A percentile compares a stretch with the other conserved stretches of the same genome.
Evolutionary conservation across 1,284 basidiomycete species (phyloP).

Genomic region (Ganoderma lucidum): DNA sequence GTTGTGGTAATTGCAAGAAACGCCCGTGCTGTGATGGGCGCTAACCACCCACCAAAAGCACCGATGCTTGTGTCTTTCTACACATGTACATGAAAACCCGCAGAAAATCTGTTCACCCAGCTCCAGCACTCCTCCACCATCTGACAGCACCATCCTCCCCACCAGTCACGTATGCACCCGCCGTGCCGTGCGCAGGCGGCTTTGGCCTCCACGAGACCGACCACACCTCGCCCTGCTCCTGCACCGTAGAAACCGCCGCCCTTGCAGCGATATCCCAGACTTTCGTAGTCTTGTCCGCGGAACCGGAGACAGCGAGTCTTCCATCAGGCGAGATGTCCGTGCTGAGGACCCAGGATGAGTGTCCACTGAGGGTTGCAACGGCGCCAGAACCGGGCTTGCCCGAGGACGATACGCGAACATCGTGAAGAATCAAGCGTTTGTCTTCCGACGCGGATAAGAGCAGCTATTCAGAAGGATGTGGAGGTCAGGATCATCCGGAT

Average conservation of each 20-base stretch:
- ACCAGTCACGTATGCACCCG: conserved; percentile 79
- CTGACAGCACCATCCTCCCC: conserved; percentile 82
- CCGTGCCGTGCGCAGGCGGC: conserved; percentile 57
- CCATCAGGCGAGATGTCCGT: conserved; percentile 83
- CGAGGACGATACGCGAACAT: conserved; percentile 71
- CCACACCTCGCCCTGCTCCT: conserved; percentile 87
- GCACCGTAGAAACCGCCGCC: conserved; percentile 78
- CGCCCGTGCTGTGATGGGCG: background rate
- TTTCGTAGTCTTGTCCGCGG: conserved; percentile 86
- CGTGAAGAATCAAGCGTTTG: conserved; percentile 85
- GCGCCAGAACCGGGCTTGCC: conserved; percentile 72
- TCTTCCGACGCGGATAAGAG: conserved; percentile 89
- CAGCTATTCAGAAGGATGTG: conserved; percentile 54
- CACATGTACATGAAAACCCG: background rate
- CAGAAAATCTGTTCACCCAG: conserved; percentile 35
- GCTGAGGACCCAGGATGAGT: conserved; percentile 87
- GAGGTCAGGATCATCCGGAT: too few species aligned
- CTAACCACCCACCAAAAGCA: background rate
- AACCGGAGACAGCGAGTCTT: conserved; percentile 80
- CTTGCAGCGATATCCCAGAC: conserved; percentile 88
- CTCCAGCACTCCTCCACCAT: conserved; percentile 80
- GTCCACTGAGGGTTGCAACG: conserved; percentile 84
- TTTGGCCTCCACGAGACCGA: conserved; percentile 83
- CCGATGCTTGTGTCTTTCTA: background rate
- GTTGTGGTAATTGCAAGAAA: background rate